A percentile compares a stretch with the other conserved stretches of the same genome.
These are phyloP conservation scores for Aegilops speltoides DNA, from an alignment of 176 grass and related monocot genomes.

Conservation along the genomic window DNA sequence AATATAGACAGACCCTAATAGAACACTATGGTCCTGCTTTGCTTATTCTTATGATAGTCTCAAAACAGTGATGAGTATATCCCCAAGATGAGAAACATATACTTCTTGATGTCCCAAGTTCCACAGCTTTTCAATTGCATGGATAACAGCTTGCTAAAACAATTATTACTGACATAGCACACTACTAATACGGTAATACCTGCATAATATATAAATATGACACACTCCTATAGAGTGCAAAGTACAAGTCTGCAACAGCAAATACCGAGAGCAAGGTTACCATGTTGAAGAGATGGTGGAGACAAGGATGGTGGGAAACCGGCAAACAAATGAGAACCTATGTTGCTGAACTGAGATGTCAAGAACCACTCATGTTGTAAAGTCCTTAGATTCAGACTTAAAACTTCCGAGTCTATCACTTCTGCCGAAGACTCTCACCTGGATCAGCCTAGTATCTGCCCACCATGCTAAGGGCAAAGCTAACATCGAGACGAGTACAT, in stretches of 20 bases:
- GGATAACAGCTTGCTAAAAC: neutral
- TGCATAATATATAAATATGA: neutral
- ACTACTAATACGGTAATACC: neutral
- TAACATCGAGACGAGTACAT: too few relatives aligned
- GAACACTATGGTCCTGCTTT: too few relatives aligned
- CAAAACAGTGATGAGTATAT: neutral
- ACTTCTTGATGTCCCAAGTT: neutral
- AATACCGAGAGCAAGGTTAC: conserved; percentile 1
- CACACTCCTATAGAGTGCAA: neutral
- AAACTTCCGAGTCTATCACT: neutral
- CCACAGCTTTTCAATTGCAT: neutral
- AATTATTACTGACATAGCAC: neutral
- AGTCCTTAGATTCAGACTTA: neutral
- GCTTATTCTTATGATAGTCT: neutral
- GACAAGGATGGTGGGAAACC: conserved; percentile 6
- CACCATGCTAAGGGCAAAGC: too few relatives aligned
- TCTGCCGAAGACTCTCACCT: neutral
- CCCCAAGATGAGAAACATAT: too few relatives aligned
- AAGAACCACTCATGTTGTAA: neutral
- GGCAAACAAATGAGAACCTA: neutral
- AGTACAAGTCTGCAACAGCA: neutral
- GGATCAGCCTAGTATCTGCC: too few relatives aligned
- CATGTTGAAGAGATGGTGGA: neutral
- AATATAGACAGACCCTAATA: too few relatives aligned
- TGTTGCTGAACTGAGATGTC: neutral